Percentiles rank a stretch among this genome's conserved stretches.
Evolutionary conservation across 441 rosid species (phyloP).

Genomic region (Biscutella laevigata): DNA sequence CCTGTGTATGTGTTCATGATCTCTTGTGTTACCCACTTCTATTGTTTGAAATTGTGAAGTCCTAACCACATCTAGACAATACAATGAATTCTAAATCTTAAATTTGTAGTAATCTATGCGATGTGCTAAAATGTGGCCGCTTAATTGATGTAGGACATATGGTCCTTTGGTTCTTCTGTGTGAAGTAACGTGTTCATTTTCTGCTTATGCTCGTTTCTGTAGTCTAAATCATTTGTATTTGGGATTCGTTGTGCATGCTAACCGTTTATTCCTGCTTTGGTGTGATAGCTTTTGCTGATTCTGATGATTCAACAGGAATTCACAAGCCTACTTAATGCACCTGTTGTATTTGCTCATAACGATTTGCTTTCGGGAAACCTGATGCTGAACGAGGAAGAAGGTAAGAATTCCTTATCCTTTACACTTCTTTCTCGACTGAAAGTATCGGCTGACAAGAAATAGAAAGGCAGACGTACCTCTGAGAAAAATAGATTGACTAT

Average conservation of each 20-base stretch:
- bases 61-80: too few relatives aligned
- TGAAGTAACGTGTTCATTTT: background rate
- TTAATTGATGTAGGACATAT: background rate
- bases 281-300: constrained; percentile 13
- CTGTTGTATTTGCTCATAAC: constrained; percentile 86
- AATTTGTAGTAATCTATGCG: background rate
- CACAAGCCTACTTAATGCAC: constrained; percentile 59
- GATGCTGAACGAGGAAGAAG: constrained; percentile 82
- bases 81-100: background rate
- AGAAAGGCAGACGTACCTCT: background rate
- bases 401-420: constrained; percentile 26
- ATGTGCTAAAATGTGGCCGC: background rate
- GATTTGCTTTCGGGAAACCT: constrained; percentile 93
- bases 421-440: background rate
- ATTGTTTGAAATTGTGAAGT: too few relatives aligned
- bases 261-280: background rate
- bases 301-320: constrained; percentile 68
- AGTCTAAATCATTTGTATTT: background rate
- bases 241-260: background rate
- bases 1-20: constrained; percentile 5
- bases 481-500: background rate
- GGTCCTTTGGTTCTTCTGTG: background rate
- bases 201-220: background rate
- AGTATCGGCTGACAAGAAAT: background rate
- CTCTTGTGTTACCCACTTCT: background rate